Conservation (phyloP, 805 yeast genomes). For the Ogataea sp. region DNA sequence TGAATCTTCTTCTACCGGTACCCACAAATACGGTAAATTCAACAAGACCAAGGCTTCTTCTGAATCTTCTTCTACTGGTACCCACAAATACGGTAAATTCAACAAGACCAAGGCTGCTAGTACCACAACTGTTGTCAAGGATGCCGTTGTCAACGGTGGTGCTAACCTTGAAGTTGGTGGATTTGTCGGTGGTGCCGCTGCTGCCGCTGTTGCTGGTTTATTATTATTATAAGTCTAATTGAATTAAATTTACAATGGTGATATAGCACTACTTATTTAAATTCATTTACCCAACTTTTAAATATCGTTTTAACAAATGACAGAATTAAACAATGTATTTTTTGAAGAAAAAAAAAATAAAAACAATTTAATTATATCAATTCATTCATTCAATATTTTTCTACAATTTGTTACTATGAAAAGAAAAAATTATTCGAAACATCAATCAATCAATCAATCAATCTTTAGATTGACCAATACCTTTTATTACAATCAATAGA, state of each 20-base stretch:
- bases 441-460: too few species aligned
- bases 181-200: slow-evolving; percentile 14
- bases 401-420: too few species aligned
- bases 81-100: slow-evolving; percentile 38
- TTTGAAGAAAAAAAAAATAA: too few species aligned
- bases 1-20: slow-evolving; percentile 34
- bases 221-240: slow-evolving; percentile 10
- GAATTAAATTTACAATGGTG: too few species aligned
- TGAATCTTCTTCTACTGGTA: slow-evolving; percentile 21
- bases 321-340: too few species aligned
- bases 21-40: slow-evolving; percentile 51
- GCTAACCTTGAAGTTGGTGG: slow-evolving; percentile 12
- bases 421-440: too few species aligned
- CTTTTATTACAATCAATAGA: too few species aligned
- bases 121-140: slow-evolving; percentile 30
- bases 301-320: too few species aligned
- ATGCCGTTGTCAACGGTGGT: slow-evolving; percentile 16
- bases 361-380: background rate
- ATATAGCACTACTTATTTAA: too few species aligned
- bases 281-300: too few species aligned
- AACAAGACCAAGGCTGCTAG: slow-evolving; percentile 33
- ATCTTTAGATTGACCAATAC: too few species aligned
- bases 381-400: background rate
- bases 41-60: slow-evolving; percentile 30
- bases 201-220: slow-evolving; percentile 11